phyloP scores from a whole-genome alignment of 2,329 filamentous ascomycete genomes.

The Aspergillus sp. region DNA sequence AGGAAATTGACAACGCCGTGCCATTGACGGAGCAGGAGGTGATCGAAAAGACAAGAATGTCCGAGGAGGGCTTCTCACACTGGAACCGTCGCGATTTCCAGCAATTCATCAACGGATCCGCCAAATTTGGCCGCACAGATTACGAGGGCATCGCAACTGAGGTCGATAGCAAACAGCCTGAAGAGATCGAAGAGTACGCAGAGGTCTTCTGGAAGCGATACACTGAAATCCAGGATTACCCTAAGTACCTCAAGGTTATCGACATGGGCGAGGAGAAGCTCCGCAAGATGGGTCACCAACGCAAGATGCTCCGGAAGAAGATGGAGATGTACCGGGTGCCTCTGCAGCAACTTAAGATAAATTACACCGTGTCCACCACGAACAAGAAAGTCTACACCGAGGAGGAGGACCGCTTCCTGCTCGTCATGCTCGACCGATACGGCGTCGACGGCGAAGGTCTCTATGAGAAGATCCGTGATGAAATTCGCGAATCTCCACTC shows the following conservation, averaged over 20 bases:
- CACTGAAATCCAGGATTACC: slow-evolving; percentile 84
- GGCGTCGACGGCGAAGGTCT: slow-evolving; percentile 89
- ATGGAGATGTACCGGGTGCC: slow-evolving; percentile 96
- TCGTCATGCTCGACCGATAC: slow-evolving; percentile 90
- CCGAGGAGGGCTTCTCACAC: slow-evolving; percentile 82
- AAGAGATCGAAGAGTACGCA: slow-evolving; percentile 88
- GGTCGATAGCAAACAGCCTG: slow-evolving; percentile 83
- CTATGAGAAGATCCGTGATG: slow-evolving; percentile 94
- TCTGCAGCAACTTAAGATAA: slow-evolving; percentile 96
- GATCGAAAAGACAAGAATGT: slow-evolving; percentile 80
- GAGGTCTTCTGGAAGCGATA: slow-evolving; percentile 97
- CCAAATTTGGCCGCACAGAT: slow-evolving; percentile 85
- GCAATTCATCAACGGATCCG: slow-evolving; percentile 94
- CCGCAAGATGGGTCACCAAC: slow-evolving; percentile 86
- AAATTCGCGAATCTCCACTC: slow-evolving; percentile 89
- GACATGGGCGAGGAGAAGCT: slow-evolving; percentile 91
- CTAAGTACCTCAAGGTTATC: slow-evolving; percentile 85
- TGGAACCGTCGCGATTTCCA: slow-evolving; percentile 99
- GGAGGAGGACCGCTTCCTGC: slow-evolving; percentile 92
- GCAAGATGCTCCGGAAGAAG: slow-evolving; percentile 92
- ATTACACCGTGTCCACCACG: slow-evolving; percentile 97
- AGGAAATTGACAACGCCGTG: slow-evolving; percentile 89
- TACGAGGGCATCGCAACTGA: slow-evolving; percentile 85
- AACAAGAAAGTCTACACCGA: slow-evolving; percentile 99
- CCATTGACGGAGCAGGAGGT: slow-evolving; percentile 88